Base-by-base conservation (phyloP, 345 rosid species). In the Mercurialis annua region DNA sequence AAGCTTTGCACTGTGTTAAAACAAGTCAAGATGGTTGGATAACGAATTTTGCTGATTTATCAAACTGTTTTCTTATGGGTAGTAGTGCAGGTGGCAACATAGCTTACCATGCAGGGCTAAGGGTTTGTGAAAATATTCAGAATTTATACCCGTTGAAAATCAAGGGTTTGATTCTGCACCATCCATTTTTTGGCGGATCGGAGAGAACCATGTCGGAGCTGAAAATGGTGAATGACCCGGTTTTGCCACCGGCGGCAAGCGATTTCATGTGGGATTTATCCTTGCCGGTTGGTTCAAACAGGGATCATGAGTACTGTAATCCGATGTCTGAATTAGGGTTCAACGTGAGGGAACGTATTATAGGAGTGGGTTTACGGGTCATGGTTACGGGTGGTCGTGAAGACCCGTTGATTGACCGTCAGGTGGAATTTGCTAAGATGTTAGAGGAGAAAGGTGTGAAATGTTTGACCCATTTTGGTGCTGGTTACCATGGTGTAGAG, bases 261-360 rank as follows among this genome's bases (percentile, higher is more conserved):
- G 92, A 88, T 29, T 21, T 83, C 16, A 64, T 82, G 77, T 85
- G 92, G 97, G 81, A 86, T 15, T 62, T 88, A 3, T 48, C 81
- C 9, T 59, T 90, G 49, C 92, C 97, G 4, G 5, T 62, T 0
- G 90, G 85, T 0, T 82, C 53, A 23, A 75, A 80, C 38, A 81
- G 88, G 2, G 92, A 86, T 59, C 89, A 88, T 5, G 83, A 75
- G 83, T 85, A 71, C 48, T 73, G 82, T 48, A 86, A 88, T 77
- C 92, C 87, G 36, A 67, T 58, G 75, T 23, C 15, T 7, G 42
- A n/a, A 12, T 3, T 2, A 1, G 26, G 38, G 36, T 65, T 26
- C 1, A 38, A 17, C 1, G 10, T 4, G 68, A 2, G 18, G 30
- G 46, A 33, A 31, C 3, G 0, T 21, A 33, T 64, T 3, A 4